phyloP scores from a whole-genome alignment of 345 rosid genomes.

The Rubroshorea leprosula region DNA sequence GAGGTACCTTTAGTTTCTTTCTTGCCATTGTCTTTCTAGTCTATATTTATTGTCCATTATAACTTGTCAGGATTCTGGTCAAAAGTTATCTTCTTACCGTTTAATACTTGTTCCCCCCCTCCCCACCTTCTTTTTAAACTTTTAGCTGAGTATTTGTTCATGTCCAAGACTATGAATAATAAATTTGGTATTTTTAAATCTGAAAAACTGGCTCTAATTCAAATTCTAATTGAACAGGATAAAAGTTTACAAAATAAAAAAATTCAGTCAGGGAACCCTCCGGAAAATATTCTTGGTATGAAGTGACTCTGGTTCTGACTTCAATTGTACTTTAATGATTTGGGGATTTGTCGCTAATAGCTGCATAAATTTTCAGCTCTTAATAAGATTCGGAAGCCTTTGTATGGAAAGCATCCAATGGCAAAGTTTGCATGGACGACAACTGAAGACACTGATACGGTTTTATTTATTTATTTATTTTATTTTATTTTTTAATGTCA shows the following conservation, averaged over 20 bases:
- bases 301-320: slow-evolving; percentile 10
- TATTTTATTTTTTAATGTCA: slow-evolving; percentile 8
- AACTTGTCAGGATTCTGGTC: neutral
- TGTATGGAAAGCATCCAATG: slow-evolving; percentile 96
- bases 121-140: neutral
- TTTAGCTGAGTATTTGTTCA: neutral
- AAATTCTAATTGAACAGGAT: slow-evolving; percentile 39
- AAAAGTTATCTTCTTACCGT: neutral
- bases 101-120: neutral
- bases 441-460: slow-evolving; percentile 83
- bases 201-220: neutral
- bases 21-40: slow-evolving; percentile 9
- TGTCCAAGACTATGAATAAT: neutral
- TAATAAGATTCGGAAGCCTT: slow-evolving; percentile 78
- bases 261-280: slow-evolving; percentile 58
- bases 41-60: slow-evolving; percentile 8
- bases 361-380: slow-evolving; percentile 54
- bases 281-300: slow-evolving; percentile 70
- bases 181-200: neutral
- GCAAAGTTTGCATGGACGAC: slow-evolving; percentile 82
- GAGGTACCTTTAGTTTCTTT: slow-evolving; percentile 45
- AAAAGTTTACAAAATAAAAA: slow-evolving; percentile 50
- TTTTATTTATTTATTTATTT: slow-evolving; percentile 15
- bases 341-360: slow-evolving; percentile 10
- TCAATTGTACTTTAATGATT: neutral